A percentile compares a stretch with the other conserved stretches of the same genome.
These are phyloP conservation scores for Choiromyces venosus DNA, from an alignment of 495 filamentous ascomycete species.

Conservation along the genomic window DNA sequence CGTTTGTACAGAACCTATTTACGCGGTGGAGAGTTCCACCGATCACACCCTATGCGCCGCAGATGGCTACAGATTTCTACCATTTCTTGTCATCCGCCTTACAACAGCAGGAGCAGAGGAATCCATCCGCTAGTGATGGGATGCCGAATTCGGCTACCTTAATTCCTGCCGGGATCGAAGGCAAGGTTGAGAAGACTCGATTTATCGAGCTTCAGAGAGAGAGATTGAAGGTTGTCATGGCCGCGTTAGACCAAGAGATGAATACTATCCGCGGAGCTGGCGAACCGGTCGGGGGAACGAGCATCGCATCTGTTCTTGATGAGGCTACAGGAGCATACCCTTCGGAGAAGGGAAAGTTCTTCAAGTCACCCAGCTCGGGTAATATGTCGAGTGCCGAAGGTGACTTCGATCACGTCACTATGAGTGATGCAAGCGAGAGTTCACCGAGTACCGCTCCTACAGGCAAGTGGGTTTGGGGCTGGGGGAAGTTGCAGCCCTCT, in stretches of 20 bases:
- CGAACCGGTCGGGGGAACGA: conserved; percentile 24
- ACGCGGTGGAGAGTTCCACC: conserved; percentile 78
- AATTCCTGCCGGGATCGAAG: conserved; percentile 34
- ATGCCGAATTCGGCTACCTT: conserved; percentile 21
- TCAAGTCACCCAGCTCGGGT: conserved; percentile 32
- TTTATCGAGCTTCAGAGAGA: conserved; percentile 41
- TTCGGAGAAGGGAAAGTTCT: conserved; percentile 17
- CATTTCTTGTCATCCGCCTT: conserved; percentile 64
- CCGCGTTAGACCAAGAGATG: conserved; percentile 39
- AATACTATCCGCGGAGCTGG: conserved; percentile 28
- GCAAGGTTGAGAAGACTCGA: conserved; percentile 32
- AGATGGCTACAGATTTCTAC: conserved; percentile 61
- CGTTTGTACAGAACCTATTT: conserved; percentile 73
- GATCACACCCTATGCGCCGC: conserved; percentile 45
- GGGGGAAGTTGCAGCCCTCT: conserved; percentile 31
- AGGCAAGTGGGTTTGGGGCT: conserved; percentile 31
- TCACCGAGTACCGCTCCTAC: conserved; percentile 26
- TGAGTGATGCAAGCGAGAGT: conserved; percentile 33
- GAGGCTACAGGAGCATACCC: conserved; percentile 22
- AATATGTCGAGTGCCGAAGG: conserved; percentile 30
- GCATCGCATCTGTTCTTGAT: conserved; percentile 30
- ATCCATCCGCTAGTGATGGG: conserved; percentile 8
- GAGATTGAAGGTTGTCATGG: conserved; percentile 36
- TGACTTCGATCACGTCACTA: conserved; percentile 39
- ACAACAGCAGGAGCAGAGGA: conserved; percentile 29